phyloP scores from a whole-genome alignment of 1,284 basidiomycete species.

The Singerocomus inundabilis region DNA sequence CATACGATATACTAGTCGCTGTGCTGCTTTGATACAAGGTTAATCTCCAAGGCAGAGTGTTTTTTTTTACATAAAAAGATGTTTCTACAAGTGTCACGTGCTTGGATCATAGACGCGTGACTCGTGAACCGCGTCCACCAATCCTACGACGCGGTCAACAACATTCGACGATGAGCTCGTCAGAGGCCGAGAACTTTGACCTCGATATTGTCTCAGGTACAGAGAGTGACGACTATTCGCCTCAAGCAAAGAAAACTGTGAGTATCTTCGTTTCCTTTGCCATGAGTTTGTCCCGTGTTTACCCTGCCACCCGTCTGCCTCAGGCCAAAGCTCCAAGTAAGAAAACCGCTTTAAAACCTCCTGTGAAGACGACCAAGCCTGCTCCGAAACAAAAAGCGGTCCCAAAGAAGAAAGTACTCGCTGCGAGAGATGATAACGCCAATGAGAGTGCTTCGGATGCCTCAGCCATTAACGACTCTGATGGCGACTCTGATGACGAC shows the following conservation, averaged over 20 bases:
- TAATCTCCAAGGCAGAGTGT: too few species aligned
- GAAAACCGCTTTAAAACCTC: slow-evolving; percentile 41
- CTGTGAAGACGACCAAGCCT: slow-evolving; percentile 39
- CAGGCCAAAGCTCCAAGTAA: slow-evolving; percentile 32
- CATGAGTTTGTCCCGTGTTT: slow-evolving; percentile 3
- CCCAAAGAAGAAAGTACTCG: slow-evolving; percentile 72
- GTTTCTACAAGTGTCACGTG: not conserved
- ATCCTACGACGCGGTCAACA: slow-evolving; percentile 3
- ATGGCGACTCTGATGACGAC: slow-evolving; percentile 44
- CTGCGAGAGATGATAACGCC: slow-evolving; percentile 60
- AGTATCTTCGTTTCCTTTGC: slow-evolving; percentile 1
- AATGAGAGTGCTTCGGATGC: slow-evolving; percentile 41
- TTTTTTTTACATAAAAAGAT: too few species aligned
- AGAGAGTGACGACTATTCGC: slow-evolving; percentile 64
- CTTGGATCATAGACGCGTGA: not conserved
- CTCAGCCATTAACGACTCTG: slow-evolving; percentile 42
- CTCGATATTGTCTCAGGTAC: slow-evolving; percentile 57
- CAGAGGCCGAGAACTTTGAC: slow-evolving; percentile 67
- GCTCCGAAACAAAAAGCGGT: slow-evolving; percentile 42
- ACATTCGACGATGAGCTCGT: slow-evolving; percentile 47
- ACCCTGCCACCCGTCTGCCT: slow-evolving; percentile 25
- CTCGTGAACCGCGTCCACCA: slow-evolving; percentile 1
- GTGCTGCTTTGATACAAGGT: not conserved
- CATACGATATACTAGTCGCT: not conserved
- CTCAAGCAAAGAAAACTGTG: slow-evolving; percentile 55